Base-by-base conservation (phyloP, 257 asterid genomes). In the Petrea volubilis region DNA sequence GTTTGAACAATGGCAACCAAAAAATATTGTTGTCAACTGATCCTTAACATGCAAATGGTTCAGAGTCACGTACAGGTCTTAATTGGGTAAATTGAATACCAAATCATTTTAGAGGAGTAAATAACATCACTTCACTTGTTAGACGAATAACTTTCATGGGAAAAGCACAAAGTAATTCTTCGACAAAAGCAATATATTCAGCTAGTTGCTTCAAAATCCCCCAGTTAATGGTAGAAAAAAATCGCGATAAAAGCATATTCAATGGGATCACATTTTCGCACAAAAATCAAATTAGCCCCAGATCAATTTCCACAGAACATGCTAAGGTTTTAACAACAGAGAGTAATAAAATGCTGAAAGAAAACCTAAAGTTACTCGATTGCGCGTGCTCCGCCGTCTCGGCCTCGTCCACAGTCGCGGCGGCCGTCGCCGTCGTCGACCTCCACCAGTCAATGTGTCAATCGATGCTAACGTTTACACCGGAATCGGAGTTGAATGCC, bases 351-450 rank as follows among this genome's bases (percentile, higher is more conserved):
- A 24, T n/a, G 68, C 63, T 28, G 56, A 28, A 58, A n/a, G 36
- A 14, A 15, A 3, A 36, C 17, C 0, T 7, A 52, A 46, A 38
- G 64, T 20, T 50, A 60, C 75, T 51, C 66, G 51, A 60, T 27
- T 6, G 29, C 6, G 25, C 60, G 23, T 21, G 36, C 71, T 34
- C 77, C 67, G 57, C 67, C 43, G 40, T 51, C 28, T 17, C 7
- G 11, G 53, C 43, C 25, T 29, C 52, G 67, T 36, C 20, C 49
- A 12, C 68, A 14, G 56, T 13, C n/a, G 44, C 61, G 72, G 71
- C 70, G 52, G 65, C 51, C 71, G 70, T 33, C 72, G 20, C 41
- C 38, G 76, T 47, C 64, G 77, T 73, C 77, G 77, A 76, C 60
- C 71, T 49, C 60, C 74, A 38, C 61, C 60, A 20, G 55, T 40